Evolutionary conservation across 495 filamentous ascomycete genomes (phyloP).

Genomic region (Cetradonia linearis): DNA sequence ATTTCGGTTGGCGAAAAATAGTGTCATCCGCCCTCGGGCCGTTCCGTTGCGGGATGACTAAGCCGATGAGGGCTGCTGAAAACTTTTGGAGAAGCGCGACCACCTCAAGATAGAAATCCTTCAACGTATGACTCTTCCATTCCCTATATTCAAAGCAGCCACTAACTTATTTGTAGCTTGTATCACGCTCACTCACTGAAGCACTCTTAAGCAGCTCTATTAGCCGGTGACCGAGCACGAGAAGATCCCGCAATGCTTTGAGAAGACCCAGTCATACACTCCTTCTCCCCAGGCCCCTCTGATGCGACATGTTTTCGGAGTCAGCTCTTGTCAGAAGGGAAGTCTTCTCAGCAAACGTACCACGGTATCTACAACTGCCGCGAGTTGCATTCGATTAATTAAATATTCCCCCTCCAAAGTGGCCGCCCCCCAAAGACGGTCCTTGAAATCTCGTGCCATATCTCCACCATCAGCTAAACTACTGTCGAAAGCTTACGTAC

Average conservation of each 20-base stretch:
- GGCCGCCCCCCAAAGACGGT: background rate
- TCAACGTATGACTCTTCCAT: constrained; percentile 1
- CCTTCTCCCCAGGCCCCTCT: background rate
- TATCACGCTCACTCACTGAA: background rate
- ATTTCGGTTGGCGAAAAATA: too few relatives aligned
- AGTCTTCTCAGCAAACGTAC: background rate
- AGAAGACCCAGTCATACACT: background rate
- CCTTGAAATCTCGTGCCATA: background rate
- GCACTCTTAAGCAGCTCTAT: background rate
- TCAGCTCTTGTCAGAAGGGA: background rate
- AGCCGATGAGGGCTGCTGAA: background rate
- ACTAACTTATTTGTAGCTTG: background rate
- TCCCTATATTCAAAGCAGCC: background rate
- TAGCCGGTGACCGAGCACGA: background rate
- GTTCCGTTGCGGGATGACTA: constrained; percentile 9
- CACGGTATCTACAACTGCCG: background rate
- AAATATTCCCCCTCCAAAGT: background rate
- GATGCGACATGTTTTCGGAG: constrained; percentile 11
- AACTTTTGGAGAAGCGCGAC: background rate
- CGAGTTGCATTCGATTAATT: background rate
- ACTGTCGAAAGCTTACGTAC: background rate
- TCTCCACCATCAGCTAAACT: background rate
- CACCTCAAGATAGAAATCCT: background rate
- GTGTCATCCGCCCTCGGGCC: too few relatives aligned
- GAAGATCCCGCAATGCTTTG: background rate